Base-by-base conservation (phyloP, 2,329 filamentous ascomycete species). In the Fusarium secorum region DNA sequence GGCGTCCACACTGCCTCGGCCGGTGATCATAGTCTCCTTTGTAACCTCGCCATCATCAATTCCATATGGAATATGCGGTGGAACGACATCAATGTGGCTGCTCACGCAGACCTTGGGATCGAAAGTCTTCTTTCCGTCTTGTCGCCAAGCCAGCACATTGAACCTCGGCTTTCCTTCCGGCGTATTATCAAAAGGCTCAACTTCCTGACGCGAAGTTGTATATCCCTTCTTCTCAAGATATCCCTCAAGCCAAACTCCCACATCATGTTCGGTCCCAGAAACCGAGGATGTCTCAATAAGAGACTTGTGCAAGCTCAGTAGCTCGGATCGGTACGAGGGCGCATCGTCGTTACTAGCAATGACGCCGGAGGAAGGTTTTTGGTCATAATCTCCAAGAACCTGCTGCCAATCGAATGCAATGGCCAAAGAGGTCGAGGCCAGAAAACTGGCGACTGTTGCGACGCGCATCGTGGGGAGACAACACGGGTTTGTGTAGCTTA, bases 71-170 rank as follows among this genome's bases (percentile, higher is more conserved):
- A 93, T 91, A 78, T 88, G 89, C 0, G 92, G 92, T 1, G 92
- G 91, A 0, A 93, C 91, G 4, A 87, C 87, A 75, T 98, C 95
- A 75, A 97, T 95, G 79, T 97, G 94, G 61, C 91, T 94, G 3
- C 90, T 90, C 3, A 95, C 80, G n/a, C 94, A 83, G 15, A 93
- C 83, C 36, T 85, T 86, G 4, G 90, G 87, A 14, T 85, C 81
- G 39, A 85, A 83, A 20, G 81, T 79, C 49, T 81, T 62, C 11
- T 67, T 52, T 11, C 56, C 78, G 4, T 74, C 74, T 66, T 88
- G 80, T 1, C 81, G 83, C 85, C 85, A 94, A 4, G 94, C 94
- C 42, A 95, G 83, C 52, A 97, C 85, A 76, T 97, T 97, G 84
- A 91, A 94, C 54, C 80, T 78, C 30, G 75, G 70, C 22, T 73